Evolutionary conservation across 192 early-diverging fungal genomes (phyloP).

Genomic region (Backusella morwellensis): DNA sequence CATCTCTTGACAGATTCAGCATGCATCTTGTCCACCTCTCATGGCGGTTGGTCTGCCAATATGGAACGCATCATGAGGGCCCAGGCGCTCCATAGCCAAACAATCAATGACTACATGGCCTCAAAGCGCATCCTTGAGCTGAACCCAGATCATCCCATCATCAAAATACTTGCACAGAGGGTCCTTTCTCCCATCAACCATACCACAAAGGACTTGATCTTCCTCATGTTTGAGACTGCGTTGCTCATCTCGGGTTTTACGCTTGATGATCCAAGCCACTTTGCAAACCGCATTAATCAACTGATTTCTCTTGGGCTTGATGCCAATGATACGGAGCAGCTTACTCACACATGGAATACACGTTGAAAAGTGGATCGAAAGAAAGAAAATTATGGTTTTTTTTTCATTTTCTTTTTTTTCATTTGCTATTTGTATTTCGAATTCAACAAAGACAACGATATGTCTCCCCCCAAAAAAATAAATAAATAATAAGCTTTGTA

Average conservation of each 20-base stretch:
- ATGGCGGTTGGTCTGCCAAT: constrained; percentile 99
- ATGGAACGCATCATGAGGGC: constrained; percentile 99
- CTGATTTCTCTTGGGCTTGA: constrained; percentile 97
- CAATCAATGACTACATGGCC: constrained; percentile 77
- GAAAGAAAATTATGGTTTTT: too few relatives aligned
- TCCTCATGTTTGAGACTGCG: constrained; percentile 93
- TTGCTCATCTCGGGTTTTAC: constrained; percentile 96
- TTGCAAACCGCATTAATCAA: constrained; percentile 93
- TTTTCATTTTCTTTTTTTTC: too few relatives aligned
- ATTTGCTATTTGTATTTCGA: too few relatives aligned
- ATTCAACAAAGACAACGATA: too few relatives aligned
- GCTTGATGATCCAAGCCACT: constrained; percentile 92
- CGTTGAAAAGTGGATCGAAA: too few relatives aligned
- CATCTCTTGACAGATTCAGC: constrained; percentile 97
- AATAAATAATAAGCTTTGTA: neutral
- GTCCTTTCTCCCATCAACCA: constrained; percentile 94
- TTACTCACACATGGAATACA: too few relatives aligned
- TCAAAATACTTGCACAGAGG: constrained; percentile 92
- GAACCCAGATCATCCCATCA: constrained; percentile 93
- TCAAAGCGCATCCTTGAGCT: constrained; percentile 98
- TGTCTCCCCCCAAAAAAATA: too few relatives aligned
- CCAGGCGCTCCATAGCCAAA: constrained; percentile 85
- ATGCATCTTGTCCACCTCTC: constrained; percentile 96
- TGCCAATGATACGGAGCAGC: constrained; percentile 48
- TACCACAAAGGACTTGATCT: constrained; percentile 94